Conservation (phyloP, 768 basidiomycete species). For the Tulasnella calospora region DNA sequence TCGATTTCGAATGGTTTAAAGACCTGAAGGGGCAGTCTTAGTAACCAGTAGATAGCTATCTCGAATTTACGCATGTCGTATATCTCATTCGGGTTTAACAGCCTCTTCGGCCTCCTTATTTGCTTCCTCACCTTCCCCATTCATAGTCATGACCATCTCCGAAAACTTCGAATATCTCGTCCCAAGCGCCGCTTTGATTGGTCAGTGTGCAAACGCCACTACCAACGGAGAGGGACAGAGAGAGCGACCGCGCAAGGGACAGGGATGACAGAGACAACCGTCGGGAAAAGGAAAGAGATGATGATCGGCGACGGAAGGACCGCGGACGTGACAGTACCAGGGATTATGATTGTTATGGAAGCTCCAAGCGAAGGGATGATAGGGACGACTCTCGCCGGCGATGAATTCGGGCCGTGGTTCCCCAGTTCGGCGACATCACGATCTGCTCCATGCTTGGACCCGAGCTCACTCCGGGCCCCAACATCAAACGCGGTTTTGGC, state of each 20-base stretch:
- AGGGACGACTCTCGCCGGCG: neutral
- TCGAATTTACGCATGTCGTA: conserved; percentile 59
- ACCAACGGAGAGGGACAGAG: conserved; percentile 34
- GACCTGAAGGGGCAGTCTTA: conserved; percentile 50
- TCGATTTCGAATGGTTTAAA: conserved; percentile 97
- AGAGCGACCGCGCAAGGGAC: conserved; percentile 33
- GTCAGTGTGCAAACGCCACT: no score
- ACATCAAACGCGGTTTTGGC: conserved; percentile 51
- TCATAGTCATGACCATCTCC: conserved; percentile 96
- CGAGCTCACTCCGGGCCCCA: neutral
- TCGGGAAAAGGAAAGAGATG: neutral
- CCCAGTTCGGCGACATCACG: conserved; percentile 52
- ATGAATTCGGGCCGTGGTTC: neutral
- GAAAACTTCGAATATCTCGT: conserved; percentile 93
- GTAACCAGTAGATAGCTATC: conserved; percentile 27
- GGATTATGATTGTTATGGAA: neutral
- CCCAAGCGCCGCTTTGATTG: conserved; percentile 97
- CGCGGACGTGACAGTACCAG: neutral
- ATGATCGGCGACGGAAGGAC: neutral
- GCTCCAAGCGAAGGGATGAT: neutral
- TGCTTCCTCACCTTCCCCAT: conserved; percentile 81
- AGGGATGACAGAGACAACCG: neutral
- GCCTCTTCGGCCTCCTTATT: conserved; percentile 47
- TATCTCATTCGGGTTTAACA: conserved; percentile 74
- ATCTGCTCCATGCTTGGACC: conserved; percentile 61